Evolutionary conservation across 1,284 basidiomycete species (phyloP), one percentile per base, ranked within the genome.

Genomic region (Athelia psychrophila): DNA sequence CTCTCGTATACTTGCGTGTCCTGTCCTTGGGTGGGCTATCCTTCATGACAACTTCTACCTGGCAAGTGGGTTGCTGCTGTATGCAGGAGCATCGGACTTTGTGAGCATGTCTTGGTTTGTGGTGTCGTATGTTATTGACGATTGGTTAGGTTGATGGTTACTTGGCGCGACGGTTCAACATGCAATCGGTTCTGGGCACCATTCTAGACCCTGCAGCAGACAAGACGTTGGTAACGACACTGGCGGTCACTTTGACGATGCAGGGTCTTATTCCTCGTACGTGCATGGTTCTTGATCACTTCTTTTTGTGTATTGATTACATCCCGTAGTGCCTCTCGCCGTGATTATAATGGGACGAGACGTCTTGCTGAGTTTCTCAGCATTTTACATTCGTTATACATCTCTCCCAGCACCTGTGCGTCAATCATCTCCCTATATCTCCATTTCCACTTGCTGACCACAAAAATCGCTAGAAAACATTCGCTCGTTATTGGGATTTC

Each of bases 161-260:
- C 67, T 72, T 99, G 47, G 97, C 96, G 1, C 79, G 96, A 54
- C 80, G 81, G 54, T 97, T 80, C 75, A 86, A 90, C 42, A 89
- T 94, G 87, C 80, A 74, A 48, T 88, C 92, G 10, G 93, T 98
- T 10, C 78, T 99, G 32, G 96, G 96, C 10, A 92, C 91, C 12
- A 95, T 99, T 53, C 80, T 98, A 6, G 97, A 99, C 68, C 96
- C 96, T 8, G 94, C 95, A 0, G 96, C 97, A 2, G 96, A 99
- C 79, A 99, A 99, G 73, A 79, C 86, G 22, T 75, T 99, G 44
- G 92, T 99, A 88, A 97, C 96, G 1, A 98, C 95, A 1, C 78
- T 99, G 65, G 94, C 93, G 2, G 76, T 96, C 46, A 90, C 93
- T 1, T 73, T 99, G 51, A 84, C 91, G 0, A 82, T 90, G 76